Conservation (phyloP, 208 protist genomes). For the Trypanosoma lewisi region DNA sequence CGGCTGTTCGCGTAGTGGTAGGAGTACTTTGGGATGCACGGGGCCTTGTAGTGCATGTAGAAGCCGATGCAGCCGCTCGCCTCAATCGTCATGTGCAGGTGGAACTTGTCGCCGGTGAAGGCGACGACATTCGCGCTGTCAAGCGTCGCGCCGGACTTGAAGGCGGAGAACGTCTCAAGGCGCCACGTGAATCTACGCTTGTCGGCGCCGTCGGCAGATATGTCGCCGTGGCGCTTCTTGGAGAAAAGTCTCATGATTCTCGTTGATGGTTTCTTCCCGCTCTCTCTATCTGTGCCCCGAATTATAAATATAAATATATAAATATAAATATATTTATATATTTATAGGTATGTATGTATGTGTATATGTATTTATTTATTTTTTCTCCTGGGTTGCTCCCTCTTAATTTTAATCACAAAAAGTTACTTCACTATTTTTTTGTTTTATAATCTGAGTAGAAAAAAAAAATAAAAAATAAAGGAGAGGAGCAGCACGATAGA, state of each 20-base stretch:
- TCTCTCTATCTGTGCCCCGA: neutral
- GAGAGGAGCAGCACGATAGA: neutral
- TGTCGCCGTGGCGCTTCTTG: constrained; percentile 66
- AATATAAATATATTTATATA: constrained; percentile 3
- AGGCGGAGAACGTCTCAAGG: constrained; percentile 55
- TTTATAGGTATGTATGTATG: constrained; percentile 2
- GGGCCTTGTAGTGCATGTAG: constrained; percentile 86
- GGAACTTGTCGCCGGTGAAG: constrained; percentile 75
- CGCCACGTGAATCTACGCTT: constrained; percentile 70
- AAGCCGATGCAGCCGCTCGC: constrained; percentile 57
- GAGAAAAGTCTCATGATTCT: constrained; percentile 80
- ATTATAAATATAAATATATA: constrained; percentile 5
- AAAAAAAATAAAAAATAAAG: neutral
- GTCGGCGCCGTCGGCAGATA: constrained; percentile 40
- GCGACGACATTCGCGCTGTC: constrained; percentile 71
- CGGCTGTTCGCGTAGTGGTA: constrained; percentile 79
- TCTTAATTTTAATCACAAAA: neutral
- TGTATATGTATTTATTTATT: no score
- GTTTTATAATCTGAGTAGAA: no score
- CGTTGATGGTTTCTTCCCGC: neutral
- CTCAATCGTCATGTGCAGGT: constrained; percentile 78
- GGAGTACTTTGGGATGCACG: constrained; percentile 87
- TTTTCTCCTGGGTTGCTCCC: constrained; percentile 9
- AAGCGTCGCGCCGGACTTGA: constrained; percentile 35
- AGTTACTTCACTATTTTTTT: no score